These are phyloP conservation scores for Pseudogymnoascus sp. DNA, from an alignment of 2,329 filamentous ascomycete genomes.

Conservation along the genomic window DNA sequence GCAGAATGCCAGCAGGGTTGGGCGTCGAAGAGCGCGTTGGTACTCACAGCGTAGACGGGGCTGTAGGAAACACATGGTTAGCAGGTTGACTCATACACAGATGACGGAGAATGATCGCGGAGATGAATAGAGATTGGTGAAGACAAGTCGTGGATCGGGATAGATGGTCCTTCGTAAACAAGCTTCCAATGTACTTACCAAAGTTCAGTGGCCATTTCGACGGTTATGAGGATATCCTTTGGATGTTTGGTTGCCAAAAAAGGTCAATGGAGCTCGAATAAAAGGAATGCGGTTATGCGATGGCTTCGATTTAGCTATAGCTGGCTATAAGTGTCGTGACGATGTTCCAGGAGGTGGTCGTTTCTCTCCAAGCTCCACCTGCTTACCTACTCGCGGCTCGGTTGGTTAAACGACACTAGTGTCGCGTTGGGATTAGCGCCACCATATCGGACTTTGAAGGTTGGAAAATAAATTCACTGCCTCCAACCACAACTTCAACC, in stretches of 20 bases:
- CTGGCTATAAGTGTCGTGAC: conserved; percentile 12
- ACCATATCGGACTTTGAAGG: background rate
- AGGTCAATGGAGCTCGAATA: conserved; percentile 10
- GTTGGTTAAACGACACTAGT: conserved; percentile 19
- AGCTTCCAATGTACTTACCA: conserved; percentile 55
- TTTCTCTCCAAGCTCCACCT: conserved; percentile 9
- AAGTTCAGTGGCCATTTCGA: conserved; percentile 70
- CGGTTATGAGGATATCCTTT: conserved; percentile 27
- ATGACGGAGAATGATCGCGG: background rate
- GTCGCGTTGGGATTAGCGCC: background rate
- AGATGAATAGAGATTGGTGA: conserved; percentile 15
- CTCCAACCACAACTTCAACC: background rate
- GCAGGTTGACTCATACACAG: conserved; percentile 27
- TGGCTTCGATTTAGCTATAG: conserved; percentile 13
- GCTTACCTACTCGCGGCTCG: conserved; percentile 17
- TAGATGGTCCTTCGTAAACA: conserved; percentile 2
- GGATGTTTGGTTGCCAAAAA: conserved; percentile 4
- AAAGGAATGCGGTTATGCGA: conserved; percentile 9
- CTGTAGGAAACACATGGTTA: conserved; percentile 47
- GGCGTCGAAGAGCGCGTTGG: conserved; percentile 11
- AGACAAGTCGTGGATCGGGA: background rate
- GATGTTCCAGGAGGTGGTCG: conserved; percentile 1
- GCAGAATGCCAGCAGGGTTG: background rate
- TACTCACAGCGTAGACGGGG: conserved; percentile 98
- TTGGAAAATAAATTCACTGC: conserved; percentile 3